Evolutionary conservation across 257 asterid genomes (phyloP).

Genomic region (Cinchona pubescens): DNA sequence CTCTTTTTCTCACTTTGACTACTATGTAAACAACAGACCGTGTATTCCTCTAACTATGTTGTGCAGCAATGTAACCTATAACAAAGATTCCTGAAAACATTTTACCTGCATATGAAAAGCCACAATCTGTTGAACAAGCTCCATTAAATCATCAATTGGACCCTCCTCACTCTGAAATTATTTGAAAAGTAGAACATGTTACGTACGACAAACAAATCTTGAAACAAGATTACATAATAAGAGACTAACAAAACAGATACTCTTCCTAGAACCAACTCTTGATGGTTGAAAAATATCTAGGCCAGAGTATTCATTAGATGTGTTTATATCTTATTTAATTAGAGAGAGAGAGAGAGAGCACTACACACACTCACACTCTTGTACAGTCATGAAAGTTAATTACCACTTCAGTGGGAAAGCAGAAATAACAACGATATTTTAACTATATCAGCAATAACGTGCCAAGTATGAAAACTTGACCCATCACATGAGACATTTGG

Average conservation of each 20-base stretch:
- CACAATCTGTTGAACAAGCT: conserved; percentile 82
- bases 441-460: neutral
- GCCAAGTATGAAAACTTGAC: neutral
- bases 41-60: neutral
- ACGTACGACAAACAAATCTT: neutral
- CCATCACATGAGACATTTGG: neutral
- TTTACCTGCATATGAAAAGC: conserved; percentile 91
- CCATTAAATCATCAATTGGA: conserved; percentile 69
- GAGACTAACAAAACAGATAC: neutral
- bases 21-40: too few species aligned
- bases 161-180: conserved; percentile 43
- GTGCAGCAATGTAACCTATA: neutral
- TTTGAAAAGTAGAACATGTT: neutral
- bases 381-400: neutral
- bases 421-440: neutral
- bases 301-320: neutral
- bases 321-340: neutral
- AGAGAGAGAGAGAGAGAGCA: neutral
- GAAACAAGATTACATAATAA: neutral
- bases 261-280: neutral
- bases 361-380: neutral
- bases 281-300: neutral
- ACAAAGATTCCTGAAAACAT: neutral
- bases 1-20: too few species aligned
- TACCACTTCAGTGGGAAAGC: neutral